Evolutionary conservation across 371 early-diverging fungal species (phyloP).

Genomic region (Caulochytrium protostelioides): DNA sequence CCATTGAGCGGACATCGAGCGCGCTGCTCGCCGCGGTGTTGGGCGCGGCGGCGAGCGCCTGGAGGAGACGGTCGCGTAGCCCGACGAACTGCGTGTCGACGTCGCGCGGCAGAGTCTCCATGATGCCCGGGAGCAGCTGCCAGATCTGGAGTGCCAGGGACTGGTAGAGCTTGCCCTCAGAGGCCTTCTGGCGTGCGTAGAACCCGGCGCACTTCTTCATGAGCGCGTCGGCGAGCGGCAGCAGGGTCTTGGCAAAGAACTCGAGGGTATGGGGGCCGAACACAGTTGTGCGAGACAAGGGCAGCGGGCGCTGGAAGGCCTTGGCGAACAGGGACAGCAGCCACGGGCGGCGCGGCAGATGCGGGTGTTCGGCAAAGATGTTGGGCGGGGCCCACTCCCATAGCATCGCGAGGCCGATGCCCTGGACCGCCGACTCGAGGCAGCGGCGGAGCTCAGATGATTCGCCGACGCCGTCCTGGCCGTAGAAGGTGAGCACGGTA

Average conservation of each 20-base stretch:
- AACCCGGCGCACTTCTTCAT: conserved; percentile 38
- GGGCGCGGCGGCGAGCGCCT: conserved; percentile 43
- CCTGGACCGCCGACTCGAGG: conserved; percentile 54
- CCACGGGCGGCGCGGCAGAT: conserved; percentile 17
- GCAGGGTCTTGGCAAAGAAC: conserved; percentile 43
- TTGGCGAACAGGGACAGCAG: conserved; percentile 15
- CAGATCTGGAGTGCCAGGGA: conserved; percentile 75
- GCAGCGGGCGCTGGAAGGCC: conserved; percentile 10
- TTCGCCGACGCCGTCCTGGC: no score
- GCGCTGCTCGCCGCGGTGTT: conserved; percentile 38
- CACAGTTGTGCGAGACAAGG: neutral
- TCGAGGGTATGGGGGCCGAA: conserved; percentile 52
- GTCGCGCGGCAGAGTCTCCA: conserved; percentile 51
- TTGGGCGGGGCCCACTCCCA: conserved; percentile 65
- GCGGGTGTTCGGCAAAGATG: conserved; percentile 33
- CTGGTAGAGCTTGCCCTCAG: conserved; percentile 76
- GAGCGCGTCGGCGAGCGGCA: conserved; percentile 57
- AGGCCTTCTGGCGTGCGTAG: conserved; percentile 32
- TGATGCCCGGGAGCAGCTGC: conserved; percentile 66
- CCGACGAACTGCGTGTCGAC: no score
- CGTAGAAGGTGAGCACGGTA: no score
- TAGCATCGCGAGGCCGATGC: conserved; percentile 59
- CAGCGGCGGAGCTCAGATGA: no score
- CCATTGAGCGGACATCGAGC: conserved; percentile 53
- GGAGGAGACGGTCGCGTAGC: no score